These are phyloP conservation scores for Vitis hybrid DNA, from an alignment of 177 flowering plant genomes.

Conservation along the genomic window DNA sequence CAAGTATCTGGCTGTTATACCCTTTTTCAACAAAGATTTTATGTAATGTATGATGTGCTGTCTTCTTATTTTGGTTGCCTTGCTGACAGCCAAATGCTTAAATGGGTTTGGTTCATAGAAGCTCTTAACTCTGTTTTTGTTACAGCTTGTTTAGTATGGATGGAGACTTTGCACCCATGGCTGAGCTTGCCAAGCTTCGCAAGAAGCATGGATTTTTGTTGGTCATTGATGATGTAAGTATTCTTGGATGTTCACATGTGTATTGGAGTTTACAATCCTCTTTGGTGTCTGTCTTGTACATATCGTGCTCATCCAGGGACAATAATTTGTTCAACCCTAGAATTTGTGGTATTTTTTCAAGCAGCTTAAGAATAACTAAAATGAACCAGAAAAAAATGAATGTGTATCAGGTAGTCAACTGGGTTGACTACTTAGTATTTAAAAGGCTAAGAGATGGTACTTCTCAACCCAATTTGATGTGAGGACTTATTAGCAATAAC, in stretches of 20 bases:
- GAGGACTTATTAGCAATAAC: not conserved
- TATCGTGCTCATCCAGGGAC: not conserved
- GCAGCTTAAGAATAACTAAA: not conserved
- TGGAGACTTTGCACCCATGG: constrained; percentile 95
- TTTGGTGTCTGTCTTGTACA: not conserved
- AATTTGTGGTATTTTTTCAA: not conserved
- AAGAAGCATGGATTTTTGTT: constrained; percentile 76
- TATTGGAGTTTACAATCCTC: not conserved
- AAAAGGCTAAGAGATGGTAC: not conserved
- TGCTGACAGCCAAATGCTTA: not conserved
- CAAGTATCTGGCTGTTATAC: not conserved
- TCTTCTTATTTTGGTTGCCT: constrained; percentile 1
- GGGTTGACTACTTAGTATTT: not conserved
- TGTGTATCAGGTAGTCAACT: too few species aligned
- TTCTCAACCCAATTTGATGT: not conserved
- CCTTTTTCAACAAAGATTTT: not conserved
- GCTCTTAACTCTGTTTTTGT: constrained; percentile 4
- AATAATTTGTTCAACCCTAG: not conserved
- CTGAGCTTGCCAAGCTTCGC: constrained; percentile 72
- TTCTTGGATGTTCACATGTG: not conserved
- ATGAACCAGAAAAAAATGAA: not conserved
- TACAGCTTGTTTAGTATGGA: constrained; percentile 98
- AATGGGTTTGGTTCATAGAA: not conserved
- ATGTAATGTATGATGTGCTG: not conserved
- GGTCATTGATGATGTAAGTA: constrained; percentile 93